Conservation (phyloP, 2,329 filamentous ascomycete species). For the Pseudogymnoascus sp. region DNA sequence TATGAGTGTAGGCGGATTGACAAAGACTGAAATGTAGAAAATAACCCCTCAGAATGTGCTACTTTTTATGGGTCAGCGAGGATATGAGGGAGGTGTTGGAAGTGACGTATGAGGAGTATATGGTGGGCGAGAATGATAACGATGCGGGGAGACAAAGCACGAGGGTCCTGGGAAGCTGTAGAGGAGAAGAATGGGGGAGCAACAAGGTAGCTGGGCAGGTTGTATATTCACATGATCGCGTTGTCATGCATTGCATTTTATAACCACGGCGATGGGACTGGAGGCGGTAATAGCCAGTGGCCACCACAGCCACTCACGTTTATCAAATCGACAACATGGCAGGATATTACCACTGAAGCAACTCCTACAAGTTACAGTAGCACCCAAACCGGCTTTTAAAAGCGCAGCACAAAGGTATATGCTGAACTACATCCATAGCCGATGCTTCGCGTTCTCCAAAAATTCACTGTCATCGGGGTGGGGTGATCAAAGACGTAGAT, state of each 20-base stretch:
- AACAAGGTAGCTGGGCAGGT: background rate
- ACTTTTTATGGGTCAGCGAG: slow-evolving; percentile 27
- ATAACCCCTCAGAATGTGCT: background rate
- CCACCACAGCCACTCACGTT: background rate
- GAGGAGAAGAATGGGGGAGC: background rate
- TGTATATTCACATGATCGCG: background rate
- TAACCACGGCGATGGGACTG: background rate
- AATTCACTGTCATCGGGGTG: no score
- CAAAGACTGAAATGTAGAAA: background rate
- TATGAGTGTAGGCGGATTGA: background rate
- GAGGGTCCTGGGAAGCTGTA: background rate
- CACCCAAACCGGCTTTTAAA: no score
- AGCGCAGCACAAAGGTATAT: no score
- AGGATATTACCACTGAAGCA: background rate
- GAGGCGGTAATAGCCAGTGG: background rate
- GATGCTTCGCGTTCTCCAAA: no score
- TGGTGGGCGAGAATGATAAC: slow-evolving; percentile 13
- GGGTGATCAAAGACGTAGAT: background rate
- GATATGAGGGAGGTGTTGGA: slow-evolving; percentile 38
- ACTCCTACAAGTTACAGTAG: no score
- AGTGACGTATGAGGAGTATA: slow-evolving; percentile 33
- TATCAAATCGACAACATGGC: background rate
- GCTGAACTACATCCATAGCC: no score
- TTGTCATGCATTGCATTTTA: background rate
- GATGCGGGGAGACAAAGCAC: background rate